A percentile compares a stretch with the other conserved stretches of the same genome.
phyloP scores from a whole-genome alignment of 2,329 filamentous ascomycete genomes.

The Hymenotorrendiella dingleyae region DNA sequence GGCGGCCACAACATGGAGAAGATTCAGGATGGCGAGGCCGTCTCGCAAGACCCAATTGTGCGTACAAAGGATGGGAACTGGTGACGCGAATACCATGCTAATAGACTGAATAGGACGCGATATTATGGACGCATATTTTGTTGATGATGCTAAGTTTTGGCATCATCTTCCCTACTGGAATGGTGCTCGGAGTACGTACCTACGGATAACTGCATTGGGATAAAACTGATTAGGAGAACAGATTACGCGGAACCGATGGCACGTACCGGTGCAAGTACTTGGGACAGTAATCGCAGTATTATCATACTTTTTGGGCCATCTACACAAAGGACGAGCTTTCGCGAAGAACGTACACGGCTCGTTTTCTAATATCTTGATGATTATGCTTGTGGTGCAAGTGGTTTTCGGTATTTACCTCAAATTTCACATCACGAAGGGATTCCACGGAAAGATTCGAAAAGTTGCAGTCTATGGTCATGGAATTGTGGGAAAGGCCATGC shows the following conservation, averaged over 20 bases:
- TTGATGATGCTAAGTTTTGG: slow-evolving; percentile 84
- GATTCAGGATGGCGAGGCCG: slow-evolving; percentile 62
- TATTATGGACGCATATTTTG: slow-evolving; percentile 90
- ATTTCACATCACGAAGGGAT: slow-evolving; percentile 79
- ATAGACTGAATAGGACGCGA: slow-evolving; percentile 57
- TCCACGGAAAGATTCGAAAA: slow-evolving; percentile 71
- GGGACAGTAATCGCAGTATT: slow-evolving; percentile 71
- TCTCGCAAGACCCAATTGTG: slow-evolving; percentile 71
- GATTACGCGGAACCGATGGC: slow-evolving; percentile 88
- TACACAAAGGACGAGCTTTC: slow-evolving; percentile 86
- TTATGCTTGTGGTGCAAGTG: slow-evolving; percentile 72
- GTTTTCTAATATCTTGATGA: slow-evolving; percentile 76
- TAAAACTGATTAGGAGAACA: slow-evolving; percentile 33
- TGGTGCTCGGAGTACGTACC: slow-evolving; percentile 79
- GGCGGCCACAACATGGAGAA: slow-evolving; percentile 45
- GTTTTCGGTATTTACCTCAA: slow-evolving; percentile 80
- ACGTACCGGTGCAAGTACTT: slow-evolving; percentile 79
- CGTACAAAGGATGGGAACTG: slow-evolving; percentile 23
- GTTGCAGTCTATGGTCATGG: slow-evolving; percentile 69
- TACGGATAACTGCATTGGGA: background rate
- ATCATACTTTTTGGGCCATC: slow-evolving; percentile 87
- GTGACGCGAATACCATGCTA: slow-evolving; percentile 24
- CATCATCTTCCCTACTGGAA: slow-evolving; percentile 85
- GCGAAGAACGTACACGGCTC: slow-evolving; percentile 70
- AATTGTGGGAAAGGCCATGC: slow-evolving; percentile 80